Evolutionary conservation across 495 filamentous ascomycete genomes (phyloP), one percentile per base, ranked within the genome.

Genomic region (Pyronema domesticum): DNA sequence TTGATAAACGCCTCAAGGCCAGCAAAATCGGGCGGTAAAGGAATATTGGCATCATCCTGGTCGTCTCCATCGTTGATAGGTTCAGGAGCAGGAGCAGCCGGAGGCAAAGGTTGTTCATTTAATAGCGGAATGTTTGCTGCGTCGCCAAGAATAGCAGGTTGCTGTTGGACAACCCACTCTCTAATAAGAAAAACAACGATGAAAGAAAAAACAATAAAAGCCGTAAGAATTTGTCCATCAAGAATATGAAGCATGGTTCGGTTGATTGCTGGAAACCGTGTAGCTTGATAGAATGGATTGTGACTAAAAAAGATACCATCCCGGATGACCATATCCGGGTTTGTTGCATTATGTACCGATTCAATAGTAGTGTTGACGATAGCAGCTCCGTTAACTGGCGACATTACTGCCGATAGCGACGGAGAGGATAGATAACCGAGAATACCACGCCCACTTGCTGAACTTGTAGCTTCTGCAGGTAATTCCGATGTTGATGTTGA

Each of bases 161-260:
- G 93, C 65, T 96, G 91, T 62, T 96, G 89, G 6, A 96, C 87
- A 39, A 99, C 91, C 79, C 94, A 99, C 69, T 99, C 91, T 14
- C 91, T 74, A 49, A 99, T 95, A 14, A 99, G 70, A 59, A 99
- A 95, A 40, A 99, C 80, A 35, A 99, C 69, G 50, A 99, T 94
- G 66, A 96, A 96, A 46, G 80, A 83, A 50, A 89, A 73, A 6
- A 99, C 89, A 35, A 96, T 85, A 11, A 89, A 71, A 1, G 94
- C 68, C 7, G 89, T 95, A 56, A 99, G 93, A 39, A 96, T 74
- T 61, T 91, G 88, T 37, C 91, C 91, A 71, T 99, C 91, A 6
- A 95, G 67, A 0, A 85, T 80, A 55, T 89, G 80, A 49, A 96
- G 82, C 40, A 95, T 70, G 48, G 61, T 34, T 35, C 60, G 52